These are phyloP conservation scores for Pelargonium myrrhifolium DNA, from an alignment of 441 rosid species.

Conservation along the genomic window DNA sequence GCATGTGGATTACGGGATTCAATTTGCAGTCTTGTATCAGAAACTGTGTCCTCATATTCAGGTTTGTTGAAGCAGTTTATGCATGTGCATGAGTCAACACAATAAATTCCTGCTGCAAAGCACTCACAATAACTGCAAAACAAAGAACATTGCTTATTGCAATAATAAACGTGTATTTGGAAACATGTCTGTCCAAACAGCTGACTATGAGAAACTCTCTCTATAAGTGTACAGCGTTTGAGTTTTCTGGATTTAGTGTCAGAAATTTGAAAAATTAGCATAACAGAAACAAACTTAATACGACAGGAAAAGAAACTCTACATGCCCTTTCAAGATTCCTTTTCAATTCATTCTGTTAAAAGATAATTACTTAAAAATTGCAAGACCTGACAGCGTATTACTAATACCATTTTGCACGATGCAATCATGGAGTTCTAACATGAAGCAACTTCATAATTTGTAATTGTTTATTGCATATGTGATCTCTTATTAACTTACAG, in stretches of 20 bases:
- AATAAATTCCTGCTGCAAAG: constrained; percentile 58
- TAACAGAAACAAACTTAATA: too few species aligned
- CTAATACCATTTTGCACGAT: neutral
- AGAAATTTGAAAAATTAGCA: too few species aligned
- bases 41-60: constrained; percentile 45
- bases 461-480: neutral
- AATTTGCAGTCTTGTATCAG: constrained; percentile 44
- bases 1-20: constrained; percentile 60
- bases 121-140: constrained; percentile 66
- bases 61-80: constrained; percentile 55
- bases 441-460: neutral
- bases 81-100: constrained; percentile 51
- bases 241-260: too few species aligned
- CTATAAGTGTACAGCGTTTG: too few species aligned
- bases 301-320: too few species aligned
- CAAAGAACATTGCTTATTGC: neutral
- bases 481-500: constrained; percentile 31
- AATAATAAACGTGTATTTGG: neutral
- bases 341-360: too few species aligned
- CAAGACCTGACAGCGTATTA: neutral
- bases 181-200: neutral
- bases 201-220: neutral
- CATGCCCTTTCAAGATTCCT: too few species aligned
- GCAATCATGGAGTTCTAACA: neutral
- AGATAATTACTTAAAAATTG: neutral